Conservation (phyloP, 768 basidiomycete genomes). For the Russula sp. region DNA sequence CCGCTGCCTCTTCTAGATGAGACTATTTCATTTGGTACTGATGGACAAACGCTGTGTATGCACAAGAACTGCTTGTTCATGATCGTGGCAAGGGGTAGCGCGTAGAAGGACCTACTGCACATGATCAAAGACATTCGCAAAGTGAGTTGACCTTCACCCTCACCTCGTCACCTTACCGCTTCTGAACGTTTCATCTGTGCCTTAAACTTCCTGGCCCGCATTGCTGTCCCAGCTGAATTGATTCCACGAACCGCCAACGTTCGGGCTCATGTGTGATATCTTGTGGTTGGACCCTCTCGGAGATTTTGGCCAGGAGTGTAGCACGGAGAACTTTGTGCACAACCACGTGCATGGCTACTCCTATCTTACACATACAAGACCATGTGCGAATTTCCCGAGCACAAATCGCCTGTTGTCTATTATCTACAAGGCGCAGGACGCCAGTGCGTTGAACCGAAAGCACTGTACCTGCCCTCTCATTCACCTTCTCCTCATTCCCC, state of each 20-base stretch:
- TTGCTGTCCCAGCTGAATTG: constrained; percentile 73
- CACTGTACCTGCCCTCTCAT: no score
- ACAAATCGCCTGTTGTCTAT: constrained; percentile 95
- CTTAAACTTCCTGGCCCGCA: not conserved
- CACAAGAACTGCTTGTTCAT: no score
- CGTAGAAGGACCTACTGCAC: no score
- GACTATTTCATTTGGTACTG: no score
- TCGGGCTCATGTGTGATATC: constrained; percentile 97
- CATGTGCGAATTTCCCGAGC: constrained; percentile 93
- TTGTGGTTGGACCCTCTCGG: constrained; percentile 98
- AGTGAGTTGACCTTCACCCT: constrained; percentile 37
- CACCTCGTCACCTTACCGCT: not conserved
- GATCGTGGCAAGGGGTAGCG: no score
- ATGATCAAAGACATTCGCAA: constrained; percentile 91
- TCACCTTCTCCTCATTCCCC: no score
- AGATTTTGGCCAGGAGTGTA: constrained; percentile 93
- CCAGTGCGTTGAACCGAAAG: constrained; percentile 43
- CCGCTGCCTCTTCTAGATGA: no score
- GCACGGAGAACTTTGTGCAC: constrained; percentile 81
- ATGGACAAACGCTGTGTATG: no score
- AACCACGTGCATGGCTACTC: constrained; percentile 97
- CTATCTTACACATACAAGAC: constrained; percentile 93
- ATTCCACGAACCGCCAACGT: constrained; percentile 96
- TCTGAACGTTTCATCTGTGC: not conserved
- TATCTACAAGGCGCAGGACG: constrained; percentile 98